These are phyloP conservation scores for Trichosporon coremiiforme DNA, from an alignment of 1,284 basidiomycete genomes.

Conservation along the genomic window DNA sequence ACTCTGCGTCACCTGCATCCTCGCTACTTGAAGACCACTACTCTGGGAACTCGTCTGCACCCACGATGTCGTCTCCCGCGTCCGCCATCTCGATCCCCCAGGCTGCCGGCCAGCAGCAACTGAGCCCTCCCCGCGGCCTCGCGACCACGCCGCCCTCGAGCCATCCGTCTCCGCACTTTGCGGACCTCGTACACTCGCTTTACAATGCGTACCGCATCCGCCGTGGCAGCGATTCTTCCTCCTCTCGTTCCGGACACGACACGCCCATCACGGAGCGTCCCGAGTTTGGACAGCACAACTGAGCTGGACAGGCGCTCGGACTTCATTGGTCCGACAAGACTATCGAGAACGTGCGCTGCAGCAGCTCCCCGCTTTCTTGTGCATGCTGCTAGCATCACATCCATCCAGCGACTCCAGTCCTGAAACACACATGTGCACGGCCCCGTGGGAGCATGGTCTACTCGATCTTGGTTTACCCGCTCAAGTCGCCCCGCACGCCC, in stretches of 20 bases:
- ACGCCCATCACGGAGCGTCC: slow-evolving; percentile 14
- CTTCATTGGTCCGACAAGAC: too few species aligned
- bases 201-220: slow-evolving; percentile 36
- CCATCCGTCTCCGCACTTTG: slow-evolving; percentile 49
- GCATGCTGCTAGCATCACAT: too few species aligned
- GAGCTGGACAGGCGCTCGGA: not conserved
- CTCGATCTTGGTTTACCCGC: not conserved
- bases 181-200: slow-evolving; percentile 43
- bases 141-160: slow-evolving; percentile 25
- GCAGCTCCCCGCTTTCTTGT: too few species aligned
- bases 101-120: slow-evolving; percentile 5
- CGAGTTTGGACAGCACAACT: slow-evolving; percentile 11
- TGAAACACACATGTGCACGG: too few species aligned
- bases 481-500: not conserved
- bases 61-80: slow-evolving; percentile 3
- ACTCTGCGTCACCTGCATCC: too few species aligned
- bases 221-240: not conserved
- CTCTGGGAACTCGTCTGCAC: not conserved
- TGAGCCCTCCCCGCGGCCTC: slow-evolving; percentile 20
- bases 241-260: slow-evolving; percentile 7
- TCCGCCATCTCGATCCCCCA: slow-evolving; percentile 11
- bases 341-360: not conserved
- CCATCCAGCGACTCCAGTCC: too few species aligned
- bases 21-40: too few species aligned
- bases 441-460: not conserved